Base-by-base conservation (phyloP, 371 early-diverging fungal species). In the Mycotypha africana region DNA sequence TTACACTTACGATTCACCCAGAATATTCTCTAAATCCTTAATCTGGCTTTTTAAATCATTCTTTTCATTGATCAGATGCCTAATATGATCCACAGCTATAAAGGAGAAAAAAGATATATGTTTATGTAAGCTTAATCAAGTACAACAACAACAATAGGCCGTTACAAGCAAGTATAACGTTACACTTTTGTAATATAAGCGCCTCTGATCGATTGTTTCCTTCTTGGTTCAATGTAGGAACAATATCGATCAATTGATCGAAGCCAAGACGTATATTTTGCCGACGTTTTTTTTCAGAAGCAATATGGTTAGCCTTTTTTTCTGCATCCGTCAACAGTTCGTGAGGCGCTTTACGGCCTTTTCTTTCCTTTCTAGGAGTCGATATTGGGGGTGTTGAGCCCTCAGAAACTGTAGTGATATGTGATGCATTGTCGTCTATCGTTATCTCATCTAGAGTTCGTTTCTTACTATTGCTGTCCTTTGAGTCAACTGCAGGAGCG, bases 241-340 rank as follows among this genome's bases (percentile, higher is more conserved):
- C 89, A 28, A 92, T 74, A 34, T 84, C 84, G 24, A 82, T 79
- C 38, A 94, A 79, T 60, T 86, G 80, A 55, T 86, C 87, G 63
- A 91, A 91, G 9, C 92, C 91, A 14, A 73, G 61, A 26, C 88
- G 70, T 56, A 93, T 94, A 53, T 87, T 89, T 34, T 87, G 85
- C 26, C 95, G 75, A 48, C 95, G 84, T 58, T 91, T 88, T 58
- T 94, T 89, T 64, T 94, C 95, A 8, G 88, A 88, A 1, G 88
- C 91, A 62, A 96, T 95, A 65, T 96, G 97, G 66, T 95, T 96
- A 4, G 91, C 87, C 45, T 89, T 83, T 65, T 95, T 95, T 56
- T 95, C 92, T n/a, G 86, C 85, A 42, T 90, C 92, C 2, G 94
- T 90, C 56, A 95, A 66, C 14, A 92, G 70, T 54, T 92, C 89